Base-by-base conservation (phyloP, 306 rosid species). In the Quercus engelmannii region DNA sequence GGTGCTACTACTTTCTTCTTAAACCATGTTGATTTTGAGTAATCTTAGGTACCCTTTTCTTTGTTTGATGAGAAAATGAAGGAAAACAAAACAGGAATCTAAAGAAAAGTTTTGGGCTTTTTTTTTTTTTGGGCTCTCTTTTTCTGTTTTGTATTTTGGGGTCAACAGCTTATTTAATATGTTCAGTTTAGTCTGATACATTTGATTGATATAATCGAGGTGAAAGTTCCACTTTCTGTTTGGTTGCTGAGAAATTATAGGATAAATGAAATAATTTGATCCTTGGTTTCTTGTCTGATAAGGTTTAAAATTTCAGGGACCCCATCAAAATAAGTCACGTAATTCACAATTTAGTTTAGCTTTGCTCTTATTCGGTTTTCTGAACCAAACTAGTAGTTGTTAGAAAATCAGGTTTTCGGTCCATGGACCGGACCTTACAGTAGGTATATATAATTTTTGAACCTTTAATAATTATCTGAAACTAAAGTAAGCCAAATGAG, bases 1-100 rank as follows among this genome's bases (percentile, higher is more conserved):
- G 91, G 94, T 88, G 33, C 75, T 26, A 0, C 46, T 20, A n/a
- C 17, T 9, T 23, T 12, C 5, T 8, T 55, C 12, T 41, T 41
- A 41, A 26, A 13, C 26, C 4, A 49, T 63, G 20, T 14, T 1
- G 19, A 55, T 19, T 14, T 46, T 12, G 14, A 49, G 17, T 49
- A 49, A 49, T 41, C 46, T 41, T 41, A 41, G 46, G 46, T 41
- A 41, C 46, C 46, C 46, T 8, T 41, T 8, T 8, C 46, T 41
- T 41, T 41, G 11, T 41, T 41, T 8, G 46, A 41, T 41, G 46
- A 41, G 46, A 41, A 41, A 41, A 7, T 8, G 46, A 33, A 17
- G 49, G 51, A 18, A 65, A 31, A 19, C 4, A 17, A 5, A 10
- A 19, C 3, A 5, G 23, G 9, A 18, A 65, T 7, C 19, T 30